A percentile compares a stretch with the other conserved stretches of the same genome.
Evolutionary conservation across 495 filamentous ascomycete genomes (phyloP).

Genomic region (Penicillium parvum): DNA sequence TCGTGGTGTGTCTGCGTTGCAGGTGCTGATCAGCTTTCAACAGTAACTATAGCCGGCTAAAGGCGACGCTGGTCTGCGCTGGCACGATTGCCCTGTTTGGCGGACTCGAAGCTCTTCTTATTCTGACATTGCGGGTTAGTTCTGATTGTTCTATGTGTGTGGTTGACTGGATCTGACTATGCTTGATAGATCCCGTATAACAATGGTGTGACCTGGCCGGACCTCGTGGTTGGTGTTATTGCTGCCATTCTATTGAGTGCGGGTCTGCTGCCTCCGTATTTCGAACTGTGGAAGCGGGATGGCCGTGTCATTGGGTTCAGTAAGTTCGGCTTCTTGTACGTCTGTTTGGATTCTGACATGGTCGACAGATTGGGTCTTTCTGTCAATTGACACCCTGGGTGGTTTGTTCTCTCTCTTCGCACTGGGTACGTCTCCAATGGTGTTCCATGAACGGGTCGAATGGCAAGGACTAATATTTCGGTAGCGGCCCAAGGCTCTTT

Average conservation of each 20-base stretch:
- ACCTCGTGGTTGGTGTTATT: conserved; percentile 56
- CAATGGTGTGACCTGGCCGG: conserved; percentile 50
- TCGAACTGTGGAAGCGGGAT: conserved; percentile 65
- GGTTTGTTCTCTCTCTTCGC: conserved; percentile 74
- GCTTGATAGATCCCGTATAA: conserved; percentile 48
- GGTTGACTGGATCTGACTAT: too few species aligned
- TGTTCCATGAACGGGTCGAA: too few species aligned
- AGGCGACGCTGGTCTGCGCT: conserved; percentile 40
- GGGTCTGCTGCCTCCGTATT: conserved; percentile 66
- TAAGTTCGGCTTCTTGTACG: conserved; percentile 24
- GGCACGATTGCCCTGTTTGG: conserved; percentile 46
- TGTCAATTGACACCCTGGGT: conserved; percentile 65
- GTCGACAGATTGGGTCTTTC: conserved; percentile 53
- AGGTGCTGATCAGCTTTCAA: neutral
- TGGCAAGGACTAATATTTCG: conserved; percentile 2
- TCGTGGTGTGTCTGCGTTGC: neutral
- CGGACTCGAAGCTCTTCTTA: conserved; percentile 55
- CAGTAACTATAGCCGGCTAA: conserved; percentile 50
- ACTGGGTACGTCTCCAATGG: conserved; percentile 43
- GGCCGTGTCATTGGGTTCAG: conserved; percentile 69
- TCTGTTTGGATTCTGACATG: neutral
- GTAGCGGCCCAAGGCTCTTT: conserved; percentile 63
- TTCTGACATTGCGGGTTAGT: conserved; percentile 57
- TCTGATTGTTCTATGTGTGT: neutral
- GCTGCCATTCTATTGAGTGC: conserved; percentile 55